These are phyloP conservation scores for Chaetomiaceae sp. DNA, from an alignment of 2,329 filamentous ascomycete genomes.

Conservation along the genomic window DNA sequence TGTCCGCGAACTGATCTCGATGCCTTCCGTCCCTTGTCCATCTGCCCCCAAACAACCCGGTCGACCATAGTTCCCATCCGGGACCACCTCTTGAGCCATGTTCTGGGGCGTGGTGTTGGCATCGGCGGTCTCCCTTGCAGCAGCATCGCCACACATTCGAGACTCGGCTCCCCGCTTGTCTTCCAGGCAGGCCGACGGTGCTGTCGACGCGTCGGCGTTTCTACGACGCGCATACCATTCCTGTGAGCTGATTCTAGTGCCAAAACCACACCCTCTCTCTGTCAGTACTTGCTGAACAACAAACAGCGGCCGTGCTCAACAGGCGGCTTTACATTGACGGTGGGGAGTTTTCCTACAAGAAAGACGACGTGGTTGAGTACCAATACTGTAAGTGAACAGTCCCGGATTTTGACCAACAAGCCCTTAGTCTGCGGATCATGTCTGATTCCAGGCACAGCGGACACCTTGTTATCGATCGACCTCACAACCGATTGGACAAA, in stretches of 20 bases:
- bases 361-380: slow-evolving; percentile 13
- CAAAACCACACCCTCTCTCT: no score
- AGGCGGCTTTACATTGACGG: slow-evolving; percentile 24
- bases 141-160: background rate
- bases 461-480: slow-evolving; percentile 22
- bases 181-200: slow-evolving; percentile 17
- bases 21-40: no score
- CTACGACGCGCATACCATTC: slow-evolving; percentile 24
- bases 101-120: background rate
- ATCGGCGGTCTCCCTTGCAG: no score
- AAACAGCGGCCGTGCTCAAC: slow-evolving; percentile 22
- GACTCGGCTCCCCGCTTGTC: background rate
- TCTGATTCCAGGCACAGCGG: slow-evolving; percentile 12
- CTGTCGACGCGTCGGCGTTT: slow-evolving; percentile 11
- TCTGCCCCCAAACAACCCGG: no score
- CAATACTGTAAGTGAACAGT: slow-evolving; percentile 23
- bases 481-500: slow-evolving; percentile 19
- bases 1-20: no score
- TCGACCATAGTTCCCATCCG: no score
- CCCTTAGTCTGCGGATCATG: background rate
- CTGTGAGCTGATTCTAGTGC: slow-evolving; percentile 23
- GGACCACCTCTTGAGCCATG: no score
- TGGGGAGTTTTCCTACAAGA: slow-evolving; percentile 23
- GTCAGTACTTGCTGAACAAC: background rate
- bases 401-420: no score